Evolutionary conservation across 2,329 filamentous ascomycete genomes (phyloP).

Genomic region (Fusarium bactridioides): DNA sequence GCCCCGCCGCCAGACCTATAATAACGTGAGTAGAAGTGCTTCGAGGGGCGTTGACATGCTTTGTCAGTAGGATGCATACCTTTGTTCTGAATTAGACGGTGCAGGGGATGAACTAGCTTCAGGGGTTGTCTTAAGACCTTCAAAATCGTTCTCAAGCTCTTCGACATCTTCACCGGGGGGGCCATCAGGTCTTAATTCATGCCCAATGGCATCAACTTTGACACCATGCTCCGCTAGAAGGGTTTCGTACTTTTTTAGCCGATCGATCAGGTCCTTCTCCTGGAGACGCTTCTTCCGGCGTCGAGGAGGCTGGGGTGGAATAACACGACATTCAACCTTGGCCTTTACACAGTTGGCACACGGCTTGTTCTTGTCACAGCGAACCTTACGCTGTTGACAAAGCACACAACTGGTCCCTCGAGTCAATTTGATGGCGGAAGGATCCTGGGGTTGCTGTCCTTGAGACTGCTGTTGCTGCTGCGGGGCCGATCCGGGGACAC

Average conservation of each 20-base stretch:
- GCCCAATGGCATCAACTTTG: conserved; percentile 71
- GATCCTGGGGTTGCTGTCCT: conserved; percentile 46
- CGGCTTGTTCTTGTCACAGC: conserved; percentile 76
- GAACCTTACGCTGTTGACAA: conserved; percentile 80
- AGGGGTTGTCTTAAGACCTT: conserved; percentile 61
- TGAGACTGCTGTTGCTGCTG: conserved; percentile 36
- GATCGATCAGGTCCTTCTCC: conserved; percentile 74
- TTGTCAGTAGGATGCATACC: conserved; percentile 29
- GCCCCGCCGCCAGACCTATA: conserved; percentile 29
- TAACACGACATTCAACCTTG: conserved; percentile 66
- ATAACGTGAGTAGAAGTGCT: conserved; percentile 11
- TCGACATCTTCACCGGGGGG: conserved; percentile 59
- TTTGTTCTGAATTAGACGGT: conserved; percentile 41
- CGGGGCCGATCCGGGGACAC: conserved; percentile 31
- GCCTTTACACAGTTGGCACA: conserved; percentile 74
- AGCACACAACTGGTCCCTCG: conserved; percentile 71
- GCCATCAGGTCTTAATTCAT: conserved; percentile 49
- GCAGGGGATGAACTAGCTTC: conserved; percentile 52
- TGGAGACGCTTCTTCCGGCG: conserved; percentile 70
- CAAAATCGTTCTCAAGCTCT: conserved; percentile 64
- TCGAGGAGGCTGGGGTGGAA: conserved; percentile 64
- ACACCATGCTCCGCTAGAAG: conserved; percentile 72
- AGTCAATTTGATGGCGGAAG: conserved; percentile 61
- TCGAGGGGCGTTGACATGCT: neutral
- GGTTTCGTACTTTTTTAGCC: conserved; percentile 73